Evolutionary conservation across 169 alveolate species (phyloP).

Genomic region (Theileria equi): DNA sequence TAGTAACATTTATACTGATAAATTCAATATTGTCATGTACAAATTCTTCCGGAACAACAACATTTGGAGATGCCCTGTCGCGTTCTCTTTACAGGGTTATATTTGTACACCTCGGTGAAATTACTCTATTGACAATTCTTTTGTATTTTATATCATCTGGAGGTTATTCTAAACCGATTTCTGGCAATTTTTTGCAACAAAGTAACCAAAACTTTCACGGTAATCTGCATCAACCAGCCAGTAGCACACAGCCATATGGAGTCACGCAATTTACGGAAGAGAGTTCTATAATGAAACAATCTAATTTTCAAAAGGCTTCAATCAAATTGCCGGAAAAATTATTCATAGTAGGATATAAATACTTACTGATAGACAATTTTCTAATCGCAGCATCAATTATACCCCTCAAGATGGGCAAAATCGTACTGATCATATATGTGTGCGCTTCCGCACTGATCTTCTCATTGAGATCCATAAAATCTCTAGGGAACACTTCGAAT

Average conservation of each 20-base stretch:
- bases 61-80: constrained; percentile 39
- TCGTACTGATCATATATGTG: constrained; percentile 16
- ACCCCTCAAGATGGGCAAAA: constrained; percentile 18
- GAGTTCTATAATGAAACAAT: too few relatives aligned
- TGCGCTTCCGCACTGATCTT: constrained; percentile 26
- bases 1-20: constrained; percentile 43
- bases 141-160: constrained; percentile 18
- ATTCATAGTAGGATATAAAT: constrained; percentile 53
- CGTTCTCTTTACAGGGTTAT: constrained; percentile 29
- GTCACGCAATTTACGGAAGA: neutral
- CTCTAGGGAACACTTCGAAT: constrained; percentile 19
- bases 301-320: too few relatives aligned
- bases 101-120: constrained; percentile 23
- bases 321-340: constrained; percentile 20
- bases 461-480: constrained; percentile 30
- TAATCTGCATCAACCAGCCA: neutral
- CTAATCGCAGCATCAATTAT: constrained; percentile 2
- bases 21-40: constrained; percentile 19
- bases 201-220: neutral
- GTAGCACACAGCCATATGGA: neutral
- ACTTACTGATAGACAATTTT: constrained; percentile 47
- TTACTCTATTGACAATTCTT: constrained; percentile 16
- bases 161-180: neutral
- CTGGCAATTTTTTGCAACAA: neutral
- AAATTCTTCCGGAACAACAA: neutral